Evolutionary conservation across 768 basidiomycete species (phyloP), one percentile per base, ranked within the genome.

Genomic region (Suillus plorans): DNA sequence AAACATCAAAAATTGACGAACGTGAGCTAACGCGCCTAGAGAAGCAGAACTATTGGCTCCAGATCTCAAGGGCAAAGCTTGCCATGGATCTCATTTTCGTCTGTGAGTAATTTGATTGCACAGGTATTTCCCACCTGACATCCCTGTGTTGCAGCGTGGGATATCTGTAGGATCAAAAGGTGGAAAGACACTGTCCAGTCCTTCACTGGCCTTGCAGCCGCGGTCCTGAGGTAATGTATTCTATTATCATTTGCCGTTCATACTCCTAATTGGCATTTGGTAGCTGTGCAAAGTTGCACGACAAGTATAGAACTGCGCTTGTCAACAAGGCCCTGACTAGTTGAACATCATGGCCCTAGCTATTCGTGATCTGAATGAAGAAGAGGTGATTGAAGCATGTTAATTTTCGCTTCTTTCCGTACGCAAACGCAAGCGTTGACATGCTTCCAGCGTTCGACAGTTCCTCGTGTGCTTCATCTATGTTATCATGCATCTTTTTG

Each of bases 21-120:
- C 87, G 83, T 74, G 92, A 94, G 74, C 80, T 93, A 55, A 73
- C 78, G 59, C 79, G 89, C 50, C 82, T 95, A 42, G 84, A 85
- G 73, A 82, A 84, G 68, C 88, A 92, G 76, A 86, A 86, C 69
- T 88, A 89, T 70, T 94, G 92, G 92, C 78, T 94, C 56, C 86
- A 86, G 69, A 75, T 91, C 59, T 83, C 88, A 31, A 79, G 89
- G 64, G 79, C 81, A 63, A 95, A 95, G 79, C 79, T 95, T 65
- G 70, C 84, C 50, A 92, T 94, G 91, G 93, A 95, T 74, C 78
- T 95, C 66, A 86, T 93, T 70, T 95, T 94, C 77, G 93, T 94
- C 72, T 93, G 92, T 95, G 73, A 77, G 85, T 66, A 12, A 14
- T 39, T 69, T 80, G 79, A 37, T 64, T 68, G 37, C 20, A n/a